These are phyloP conservation scores for Saccharomyces eubayanus DNA, from an alignment of 805 yeast species.

Conservation along the genomic window DNA sequence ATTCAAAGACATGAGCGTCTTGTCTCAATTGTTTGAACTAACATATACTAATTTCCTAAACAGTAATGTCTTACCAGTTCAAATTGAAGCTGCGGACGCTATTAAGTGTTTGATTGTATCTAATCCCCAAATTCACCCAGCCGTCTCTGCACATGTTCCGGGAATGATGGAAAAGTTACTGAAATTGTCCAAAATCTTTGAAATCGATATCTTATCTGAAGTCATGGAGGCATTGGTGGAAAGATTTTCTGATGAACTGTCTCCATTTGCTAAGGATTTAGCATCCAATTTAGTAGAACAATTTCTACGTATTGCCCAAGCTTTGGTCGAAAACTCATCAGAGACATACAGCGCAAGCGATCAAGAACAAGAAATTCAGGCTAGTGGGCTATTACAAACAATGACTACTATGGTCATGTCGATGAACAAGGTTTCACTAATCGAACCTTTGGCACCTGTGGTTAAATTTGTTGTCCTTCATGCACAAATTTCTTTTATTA, in stretches of 20 bases:
- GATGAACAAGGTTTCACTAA: slow-evolving; percentile 50
- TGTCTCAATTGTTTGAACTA: slow-evolving; percentile 35
- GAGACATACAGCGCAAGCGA: slow-evolving; percentile 32
- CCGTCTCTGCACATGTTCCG: slow-evolving; percentile 63
- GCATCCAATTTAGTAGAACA: slow-evolving; percentile 54
- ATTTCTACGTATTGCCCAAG: slow-evolving; percentile 48
- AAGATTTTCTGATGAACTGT: slow-evolving; percentile 72
- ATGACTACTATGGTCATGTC: slow-evolving; percentile 66
- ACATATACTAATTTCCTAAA: slow-evolving; percentile 34
- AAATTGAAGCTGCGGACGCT: slow-evolving; percentile 81
- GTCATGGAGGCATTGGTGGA: slow-evolving; percentile 97
- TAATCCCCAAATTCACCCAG: slow-evolving; percentile 53
- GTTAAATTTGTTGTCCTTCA: slow-evolving; percentile 51
- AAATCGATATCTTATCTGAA: slow-evolving; percentile 73
- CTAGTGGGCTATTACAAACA: slow-evolving; percentile 58
- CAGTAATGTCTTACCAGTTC: slow-evolving; percentile 53
- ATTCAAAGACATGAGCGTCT: slow-evolving; percentile 32
- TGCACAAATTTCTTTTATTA: slow-evolving; percentile 50
- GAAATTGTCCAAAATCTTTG: slow-evolving; percentile 68
- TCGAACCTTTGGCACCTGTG: slow-evolving; percentile 48
- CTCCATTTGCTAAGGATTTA: slow-evolving; percentile 74
- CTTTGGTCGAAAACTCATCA: slow-evolving; percentile 42
- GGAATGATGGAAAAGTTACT: slow-evolving; percentile 75
- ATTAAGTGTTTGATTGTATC: slow-evolving; percentile 70
- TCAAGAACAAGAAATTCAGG: slow-evolving; percentile 61